A percentile compares a stretch with the other conserved stretches of the same genome.
Conservation (phyloP, 108 stramenopile genomes). For the Aureococcus anophagefferens region DNA sequence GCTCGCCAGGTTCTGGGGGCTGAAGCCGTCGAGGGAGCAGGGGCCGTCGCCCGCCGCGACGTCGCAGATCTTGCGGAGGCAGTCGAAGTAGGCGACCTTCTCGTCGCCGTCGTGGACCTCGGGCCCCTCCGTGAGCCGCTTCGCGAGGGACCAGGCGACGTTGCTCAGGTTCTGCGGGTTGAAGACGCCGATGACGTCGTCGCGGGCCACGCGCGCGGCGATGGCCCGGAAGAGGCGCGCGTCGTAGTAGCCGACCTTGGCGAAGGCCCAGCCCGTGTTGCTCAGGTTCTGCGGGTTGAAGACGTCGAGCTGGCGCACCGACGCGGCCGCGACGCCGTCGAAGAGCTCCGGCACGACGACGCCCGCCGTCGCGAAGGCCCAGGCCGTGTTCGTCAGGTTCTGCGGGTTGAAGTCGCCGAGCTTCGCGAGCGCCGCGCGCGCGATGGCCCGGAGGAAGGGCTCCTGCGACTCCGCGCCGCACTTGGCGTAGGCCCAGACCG, state of each 20-base stretch:
- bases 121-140: too few species aligned
- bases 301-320: not conserved
- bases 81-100: too few species aligned
- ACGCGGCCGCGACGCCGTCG: not conserved
- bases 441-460: too few species aligned
- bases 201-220: not conserved
- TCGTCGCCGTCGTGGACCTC: too few species aligned
- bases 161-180: not conserved
- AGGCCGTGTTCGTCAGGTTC: not conserved
- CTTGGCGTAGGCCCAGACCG: not conserved
- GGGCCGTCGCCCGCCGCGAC: too few species aligned
- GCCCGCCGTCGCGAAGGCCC: not conserved
- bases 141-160: not conserved
- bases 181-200: not conserved
- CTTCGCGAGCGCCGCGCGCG: too few species aligned
- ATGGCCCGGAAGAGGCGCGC: not conserved
- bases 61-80: too few species aligned
- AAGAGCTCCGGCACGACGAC: not conserved
- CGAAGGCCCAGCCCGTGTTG: not conserved
- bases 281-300: not conserved
- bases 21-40: not conserved
- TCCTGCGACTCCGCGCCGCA: too few species aligned
- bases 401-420: not conserved
- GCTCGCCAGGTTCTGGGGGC: not conserved
- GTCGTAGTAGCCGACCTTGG: not conserved